Percentiles rank a stretch among this genome's conserved stretches.
Evolutionary conservation across 805 yeast genomes (phyloP).

Genomic region (Zygoascus ofunaensis): DNA sequence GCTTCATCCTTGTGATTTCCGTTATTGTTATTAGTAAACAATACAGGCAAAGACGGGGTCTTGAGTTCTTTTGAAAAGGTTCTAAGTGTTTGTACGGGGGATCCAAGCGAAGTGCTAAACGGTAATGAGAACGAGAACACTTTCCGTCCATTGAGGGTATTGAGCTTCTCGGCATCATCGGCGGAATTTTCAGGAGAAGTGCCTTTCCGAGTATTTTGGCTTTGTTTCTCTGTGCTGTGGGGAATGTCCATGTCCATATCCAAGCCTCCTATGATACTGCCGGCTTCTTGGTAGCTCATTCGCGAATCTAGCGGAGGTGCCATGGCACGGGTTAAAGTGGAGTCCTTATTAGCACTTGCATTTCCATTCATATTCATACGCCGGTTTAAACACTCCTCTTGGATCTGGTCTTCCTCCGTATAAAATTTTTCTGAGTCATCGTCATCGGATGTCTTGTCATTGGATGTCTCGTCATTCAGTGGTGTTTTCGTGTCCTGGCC

Average conservation of each 20-base stretch:
- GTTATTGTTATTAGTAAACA: too few species aligned
- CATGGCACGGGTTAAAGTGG: too few species aligned
- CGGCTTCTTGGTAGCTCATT: slow-evolving; percentile 1
- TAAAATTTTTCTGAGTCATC: neutral
- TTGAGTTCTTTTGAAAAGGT: neutral
- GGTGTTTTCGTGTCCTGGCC: too few species aligned
- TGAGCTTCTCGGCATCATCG: neutral
- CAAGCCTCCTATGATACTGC: slow-evolving; percentile 2
- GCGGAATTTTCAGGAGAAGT: neutral
- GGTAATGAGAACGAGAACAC: slow-evolving; percentile 1
- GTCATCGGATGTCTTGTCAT: too few species aligned
- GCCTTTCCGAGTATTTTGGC: neutral
- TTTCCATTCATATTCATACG: neutral
- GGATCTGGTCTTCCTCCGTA: neutral
- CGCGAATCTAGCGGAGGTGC: neutral
- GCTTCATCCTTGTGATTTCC: neutral
- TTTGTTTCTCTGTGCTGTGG: neutral
- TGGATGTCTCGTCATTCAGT: too few species aligned
- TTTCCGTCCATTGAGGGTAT: neutral
- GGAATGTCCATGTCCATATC: neutral
- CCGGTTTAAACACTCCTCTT: neutral
- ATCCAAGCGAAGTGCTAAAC: neutral
- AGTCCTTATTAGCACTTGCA: too few species aligned
- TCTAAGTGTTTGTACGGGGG: neutral
- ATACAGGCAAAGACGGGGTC: neutral